phyloP scores from a whole-genome alignment of 306 rosid species.

The Pyrus communis region DNA sequence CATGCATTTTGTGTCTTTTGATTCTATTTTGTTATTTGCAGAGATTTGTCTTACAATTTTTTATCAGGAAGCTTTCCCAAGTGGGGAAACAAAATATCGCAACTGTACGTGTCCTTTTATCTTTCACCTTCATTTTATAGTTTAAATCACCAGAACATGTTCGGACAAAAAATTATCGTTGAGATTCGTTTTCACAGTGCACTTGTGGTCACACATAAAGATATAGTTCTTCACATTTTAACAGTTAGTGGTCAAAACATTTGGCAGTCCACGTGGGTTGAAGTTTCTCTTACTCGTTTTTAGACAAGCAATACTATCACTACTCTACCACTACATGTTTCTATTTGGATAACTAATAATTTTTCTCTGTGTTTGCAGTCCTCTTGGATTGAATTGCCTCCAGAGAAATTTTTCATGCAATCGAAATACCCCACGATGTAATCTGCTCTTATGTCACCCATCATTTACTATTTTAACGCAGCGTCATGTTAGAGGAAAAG shows the following conservation, averaged over 20 bases:
- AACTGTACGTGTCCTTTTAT: slow-evolving; percentile 9
- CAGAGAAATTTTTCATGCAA: slow-evolving; percentile 16
- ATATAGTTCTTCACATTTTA: background rate
- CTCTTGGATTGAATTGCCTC: slow-evolving; percentile 16
- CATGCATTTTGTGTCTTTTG: background rate
- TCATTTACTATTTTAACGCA: background rate
- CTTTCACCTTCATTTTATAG: background rate
- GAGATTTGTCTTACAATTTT: slow-evolving; percentile 25
- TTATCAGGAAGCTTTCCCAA: slow-evolving; percentile 15
- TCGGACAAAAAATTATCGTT: background rate
- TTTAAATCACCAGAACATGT: background rate
- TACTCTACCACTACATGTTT: background rate
- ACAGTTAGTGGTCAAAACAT: slow-evolving; percentile 20
- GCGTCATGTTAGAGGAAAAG: background rate
- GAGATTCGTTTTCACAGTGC: background rate
- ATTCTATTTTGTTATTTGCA: background rate
- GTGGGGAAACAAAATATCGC: background rate
- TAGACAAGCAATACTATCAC: background rate
- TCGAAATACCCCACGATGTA: slow-evolving; percentile 10
- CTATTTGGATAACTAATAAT: background rate
- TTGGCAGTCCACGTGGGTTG: slow-evolving; percentile 10
- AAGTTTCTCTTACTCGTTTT: background rate
- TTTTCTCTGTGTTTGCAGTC: background rate
- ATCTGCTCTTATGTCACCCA: background rate
- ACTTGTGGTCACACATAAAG: too few species aligned